Evolutionary conservation across 2,329 filamentous ascomycete genomes (phyloP), one percentile per base, ranked within the genome.

Genomic region (Emydomyces testavorans): DNA sequence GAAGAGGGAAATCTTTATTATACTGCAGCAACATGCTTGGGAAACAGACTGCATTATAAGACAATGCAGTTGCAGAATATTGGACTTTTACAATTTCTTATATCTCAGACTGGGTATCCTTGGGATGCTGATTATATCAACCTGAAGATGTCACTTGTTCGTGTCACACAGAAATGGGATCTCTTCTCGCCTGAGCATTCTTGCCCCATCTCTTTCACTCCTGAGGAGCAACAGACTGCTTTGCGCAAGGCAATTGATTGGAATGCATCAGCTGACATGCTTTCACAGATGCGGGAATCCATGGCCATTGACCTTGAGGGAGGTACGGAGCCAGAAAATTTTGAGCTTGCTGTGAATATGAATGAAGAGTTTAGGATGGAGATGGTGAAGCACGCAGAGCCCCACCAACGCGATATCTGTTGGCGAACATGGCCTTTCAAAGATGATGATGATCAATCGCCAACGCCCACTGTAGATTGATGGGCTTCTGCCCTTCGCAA

Each of bases 71-170:
- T 37, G 10, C 49, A 29, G 5, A 10, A 40, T 11, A 35, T 49
- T 18, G 42, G 34, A 26, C 37, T 53, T 38, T 42, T 32, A 26
- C 48, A 53, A 18, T 53, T 47, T 29, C 43, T 53, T 8, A 40
- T 53, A 10, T 39, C 38, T 1, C 46, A 53, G 16, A 43, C 46
- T 15, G 49, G 43, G 1, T 51, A 43, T 26, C 52, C 49, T 6
- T 53, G 52, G 52, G 49, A 53, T 42, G 52, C 46, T 4, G 52
- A 53, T 29, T 38, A 49, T 7, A 46, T 53, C 13, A 53, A 49
- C 28, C 26, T 50, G 2, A 43, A 42, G 18, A 39, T 43, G 2
- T 31, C 36, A 21, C 49, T 53, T 15, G 49, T 53, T 29, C 36
- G 40, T 16, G 16, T 51, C 20, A 28, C 35, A 0, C 38, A 38